Evolutionary conservation across 345 rosid genomes (phyloP).

Genomic region (Euphorbia peplus): DNA sequence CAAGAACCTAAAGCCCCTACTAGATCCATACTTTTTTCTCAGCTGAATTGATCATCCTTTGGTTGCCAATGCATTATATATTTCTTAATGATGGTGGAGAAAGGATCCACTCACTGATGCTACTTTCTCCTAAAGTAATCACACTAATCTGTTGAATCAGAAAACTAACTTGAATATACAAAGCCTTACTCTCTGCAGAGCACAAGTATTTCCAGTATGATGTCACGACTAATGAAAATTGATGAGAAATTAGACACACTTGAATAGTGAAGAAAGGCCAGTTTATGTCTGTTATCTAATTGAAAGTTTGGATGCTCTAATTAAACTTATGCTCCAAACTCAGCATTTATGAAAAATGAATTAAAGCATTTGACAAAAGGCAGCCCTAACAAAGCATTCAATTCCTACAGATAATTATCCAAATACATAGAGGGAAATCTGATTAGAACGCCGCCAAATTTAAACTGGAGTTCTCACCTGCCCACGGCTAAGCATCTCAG

Average conservation of each 20-base stretch:
- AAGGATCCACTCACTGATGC: background rate
- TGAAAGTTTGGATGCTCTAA: background rate
- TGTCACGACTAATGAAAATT: background rate
- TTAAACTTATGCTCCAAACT: background rate
- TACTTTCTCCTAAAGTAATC: no score
- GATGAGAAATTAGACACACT: background rate
- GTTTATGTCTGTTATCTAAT: background rate
- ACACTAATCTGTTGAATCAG: background rate
- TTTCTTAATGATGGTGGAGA: background rate
- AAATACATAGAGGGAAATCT: no score
- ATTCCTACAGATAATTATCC: background rate
- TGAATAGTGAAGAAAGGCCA: background rate
- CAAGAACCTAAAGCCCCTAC: slow-evolving; percentile 5
- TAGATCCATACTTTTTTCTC: background rate
- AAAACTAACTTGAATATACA: background rate
- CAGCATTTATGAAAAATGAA: background rate
- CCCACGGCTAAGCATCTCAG: slow-evolving; percentile 99
- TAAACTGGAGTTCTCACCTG: slow-evolving; percentile 51
- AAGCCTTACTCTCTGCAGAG: background rate
- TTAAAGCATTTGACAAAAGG: background rate
- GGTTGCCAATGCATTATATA: background rate
- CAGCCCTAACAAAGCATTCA: background rate
- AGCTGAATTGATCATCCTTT: background rate
- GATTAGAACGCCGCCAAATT: background rate
- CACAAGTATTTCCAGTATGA: background rate